Evolutionary conservation across 768 basidiomycete genomes (phyloP), one percentile per base, ranked within the genome.

Genomic region (Cyathus striatus): DNA sequence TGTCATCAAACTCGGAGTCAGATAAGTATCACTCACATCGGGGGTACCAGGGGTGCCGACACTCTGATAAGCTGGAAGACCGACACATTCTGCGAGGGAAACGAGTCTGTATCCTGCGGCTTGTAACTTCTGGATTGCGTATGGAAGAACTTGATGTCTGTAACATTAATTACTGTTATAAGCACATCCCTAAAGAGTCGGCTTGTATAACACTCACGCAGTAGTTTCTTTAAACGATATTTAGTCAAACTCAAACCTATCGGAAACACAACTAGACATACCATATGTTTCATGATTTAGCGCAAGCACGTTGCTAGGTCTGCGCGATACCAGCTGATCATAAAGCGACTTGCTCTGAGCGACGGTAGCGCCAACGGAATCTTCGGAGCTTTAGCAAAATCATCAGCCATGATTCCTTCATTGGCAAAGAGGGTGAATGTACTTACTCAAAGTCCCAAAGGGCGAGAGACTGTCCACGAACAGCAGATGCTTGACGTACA

Each of bases 231-330:
- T n/a, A n/a, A n/a, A n/a, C n/a, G n/a, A n/a, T n/a, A n/a, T n/a
- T n/a, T n/a, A n/a, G n/a, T n/a, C n/a, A n/a, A n/a, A n/a, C n/a
- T n/a, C n/a, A n/a, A n/a, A n/a, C n/a, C n/a, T n/a, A n/a, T n/a
- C n/a, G n/a, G n/a, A n/a, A n/a, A n/a, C n/a, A n/a, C n/a, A n/a
- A n/a, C 20, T 34, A 25, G 22, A 50, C 50, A 37, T 47, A 68
- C 68, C 58, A 37, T 62, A 50, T 3, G 61, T 61, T 48, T 75
- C 71, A 44, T 75, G 72, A 46, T 70, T 72, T 37, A 75, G 55
- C 0, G 68, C 50, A 21, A 75, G 48, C 33, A 72, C 59, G 13
- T 54, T 70, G 35, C 43, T 54, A 7, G 68, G 70, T 38, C 61
- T 61, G 9, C 48, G 13, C 0, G 42, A 44, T 22, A 68, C 53